Conservation (phyloP, 2,329 filamentous ascomycete species). For the Penicillium sp. region DNA sequence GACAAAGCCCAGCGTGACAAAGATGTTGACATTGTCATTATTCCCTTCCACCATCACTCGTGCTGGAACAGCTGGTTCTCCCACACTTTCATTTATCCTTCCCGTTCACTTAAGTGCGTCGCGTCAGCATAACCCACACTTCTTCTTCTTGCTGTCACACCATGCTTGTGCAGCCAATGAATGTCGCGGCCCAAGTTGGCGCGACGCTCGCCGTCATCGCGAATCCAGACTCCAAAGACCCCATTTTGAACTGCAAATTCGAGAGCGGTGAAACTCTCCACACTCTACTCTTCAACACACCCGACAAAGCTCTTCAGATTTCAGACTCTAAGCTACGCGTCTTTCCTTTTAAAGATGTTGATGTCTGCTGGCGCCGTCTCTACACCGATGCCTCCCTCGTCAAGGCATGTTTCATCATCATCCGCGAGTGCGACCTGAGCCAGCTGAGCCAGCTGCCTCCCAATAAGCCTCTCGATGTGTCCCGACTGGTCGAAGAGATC, state of each 20-base stretch:
- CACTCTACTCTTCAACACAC: conserved; percentile 26
- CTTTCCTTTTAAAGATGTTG: conserved; percentile 54
- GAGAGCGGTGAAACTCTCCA: conserved; percentile 30
- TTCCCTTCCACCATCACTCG: too few relatives aligned
- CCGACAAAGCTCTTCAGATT: conserved; percentile 44
- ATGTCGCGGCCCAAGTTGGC: conserved; percentile 5
- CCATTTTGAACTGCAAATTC: conserved; percentile 22
- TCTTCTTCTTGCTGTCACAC: not conserved
- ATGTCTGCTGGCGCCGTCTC: conserved; percentile 52
- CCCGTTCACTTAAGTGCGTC: not conserved
- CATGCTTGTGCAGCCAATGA: not conserved
- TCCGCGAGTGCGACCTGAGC: conserved; percentile 19
- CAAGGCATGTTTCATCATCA: conserved; percentile 38
- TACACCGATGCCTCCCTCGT: conserved; percentile 55
- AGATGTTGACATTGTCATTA: too few relatives aligned
- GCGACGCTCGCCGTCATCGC: conserved; percentile 27
- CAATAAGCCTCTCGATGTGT: conserved; percentile 4
- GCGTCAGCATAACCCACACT: not conserved
- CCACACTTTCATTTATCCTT: too few relatives aligned
- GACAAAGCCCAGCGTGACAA: too few relatives aligned
- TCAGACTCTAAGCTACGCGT: conserved; percentile 52
- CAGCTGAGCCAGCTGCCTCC: conserved; percentile 6
- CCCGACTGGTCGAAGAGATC: conserved; percentile 14
- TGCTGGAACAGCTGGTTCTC: too few relatives aligned
- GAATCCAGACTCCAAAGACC: conserved; percentile 25